These are phyloP conservation scores for Nigrograna mackinnonii DNA, from an alignment of 2,329 filamentous ascomycete genomes.

Conservation along the genomic window DNA sequence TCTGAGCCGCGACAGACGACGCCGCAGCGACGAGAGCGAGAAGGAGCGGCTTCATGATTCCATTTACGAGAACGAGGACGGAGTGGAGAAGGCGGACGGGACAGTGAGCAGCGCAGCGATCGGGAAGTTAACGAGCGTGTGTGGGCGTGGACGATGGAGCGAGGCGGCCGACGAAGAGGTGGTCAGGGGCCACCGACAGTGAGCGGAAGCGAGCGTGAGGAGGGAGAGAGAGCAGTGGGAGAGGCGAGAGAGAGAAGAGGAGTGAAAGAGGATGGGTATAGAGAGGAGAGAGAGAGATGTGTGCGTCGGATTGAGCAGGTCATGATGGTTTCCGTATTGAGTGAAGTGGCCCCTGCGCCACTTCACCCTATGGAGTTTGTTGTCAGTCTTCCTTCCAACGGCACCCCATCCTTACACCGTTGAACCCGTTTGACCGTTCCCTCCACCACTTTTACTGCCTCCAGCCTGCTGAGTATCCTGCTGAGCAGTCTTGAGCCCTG, in stretches of 20 bases:
- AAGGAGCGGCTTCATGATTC: conserved; percentile 5
- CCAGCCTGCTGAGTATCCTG: no score
- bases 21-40: conserved; percentile 1
- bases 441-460: no score
- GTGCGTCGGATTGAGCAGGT: no score
- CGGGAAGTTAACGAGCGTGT: background rate
- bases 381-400: no score
- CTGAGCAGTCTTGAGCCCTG: no score
- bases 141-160: no score
- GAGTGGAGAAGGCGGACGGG: background rate
- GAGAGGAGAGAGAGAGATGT: background rate
- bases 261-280: background rate
- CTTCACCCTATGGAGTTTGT: no score
- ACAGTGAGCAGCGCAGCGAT: background rate
- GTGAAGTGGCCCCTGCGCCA: no score
- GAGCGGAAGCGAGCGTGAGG: background rate
- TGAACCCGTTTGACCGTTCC: no score
- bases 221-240: no score
- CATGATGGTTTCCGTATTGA: no score
- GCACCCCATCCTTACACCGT: no score
- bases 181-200: background rate
- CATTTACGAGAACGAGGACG: conserved; percentile 1
- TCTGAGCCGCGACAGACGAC: conserved; percentile 4
- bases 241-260: background rate
- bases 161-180: background rate